These are phyloP conservation scores for Boehmeria nivea DNA, from an alignment of 306 rosid genomes.

Conservation along the genomic window DNA sequence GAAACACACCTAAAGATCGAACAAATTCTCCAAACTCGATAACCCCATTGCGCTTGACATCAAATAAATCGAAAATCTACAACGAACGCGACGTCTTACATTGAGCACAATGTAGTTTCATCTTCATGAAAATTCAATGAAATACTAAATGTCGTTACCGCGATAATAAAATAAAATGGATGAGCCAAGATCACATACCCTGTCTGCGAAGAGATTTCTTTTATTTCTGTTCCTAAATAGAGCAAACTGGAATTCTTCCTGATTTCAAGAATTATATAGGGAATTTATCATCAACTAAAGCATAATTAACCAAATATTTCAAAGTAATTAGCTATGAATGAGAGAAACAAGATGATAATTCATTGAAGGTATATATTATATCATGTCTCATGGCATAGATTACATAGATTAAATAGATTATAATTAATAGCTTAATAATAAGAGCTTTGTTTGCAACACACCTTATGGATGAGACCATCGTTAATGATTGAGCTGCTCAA, in stretches of 20 bases:
- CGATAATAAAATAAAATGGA: not conserved
- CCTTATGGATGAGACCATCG: constrained; percentile 86
- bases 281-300: not conserved
- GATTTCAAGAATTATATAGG: not conserved
- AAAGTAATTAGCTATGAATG: not conserved
- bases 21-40: constrained; percentile 88
- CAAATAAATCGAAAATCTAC: constrained; percentile 79
- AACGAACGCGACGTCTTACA: not conserved
- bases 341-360: too few species aligned
- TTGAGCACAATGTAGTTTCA: too few species aligned
- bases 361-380: too few species aligned
- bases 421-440: too few species aligned
- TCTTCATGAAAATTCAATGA: too few species aligned
- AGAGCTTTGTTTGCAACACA: too few species aligned
- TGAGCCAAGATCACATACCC: constrained; percentile 45
- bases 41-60: constrained; percentile 68
- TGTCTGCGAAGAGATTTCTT: constrained; percentile 73
- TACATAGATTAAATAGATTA: too few species aligned
- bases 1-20: constrained; percentile 71
- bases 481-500: constrained; percentile 71
- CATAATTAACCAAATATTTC: not conserved
- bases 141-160: too few species aligned
- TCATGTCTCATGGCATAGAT: too few species aligned
- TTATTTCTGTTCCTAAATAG: constrained; percentile 58
- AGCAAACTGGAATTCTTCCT: constrained; percentile 97